A percentile compares a stretch with the other conserved stretches of the same genome.
Conservation (phyloP, 2,329 filamentous ascomycete genomes). For the Fusarium liriodendri region DNA sequence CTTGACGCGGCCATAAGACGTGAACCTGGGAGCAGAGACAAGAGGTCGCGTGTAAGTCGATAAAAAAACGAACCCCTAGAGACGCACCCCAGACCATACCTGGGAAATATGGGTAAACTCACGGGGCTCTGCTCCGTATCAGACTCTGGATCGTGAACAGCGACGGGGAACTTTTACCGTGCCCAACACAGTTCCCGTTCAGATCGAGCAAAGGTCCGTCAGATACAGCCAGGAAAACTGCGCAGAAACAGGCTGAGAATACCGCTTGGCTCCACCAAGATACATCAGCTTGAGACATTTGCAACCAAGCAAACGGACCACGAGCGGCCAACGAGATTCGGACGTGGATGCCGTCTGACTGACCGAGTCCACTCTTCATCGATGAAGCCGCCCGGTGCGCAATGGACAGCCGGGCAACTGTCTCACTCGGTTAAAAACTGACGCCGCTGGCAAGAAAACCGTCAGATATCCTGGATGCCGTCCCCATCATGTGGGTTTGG, state of each 20-base stretch:
- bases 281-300: slow-evolving; percentile 25
- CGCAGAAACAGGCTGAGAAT: slow-evolving; percentile 10
- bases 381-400: slow-evolving; percentile 18
- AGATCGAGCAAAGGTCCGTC: slow-evolving; percentile 1
- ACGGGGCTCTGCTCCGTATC: neutral
- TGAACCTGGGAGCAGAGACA: neutral
- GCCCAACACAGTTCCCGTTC: neutral
- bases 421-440: slow-evolving; percentile 33
- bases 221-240: slow-evolving; percentile 9
- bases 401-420: slow-evolving; percentile 1
- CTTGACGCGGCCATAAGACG: neutral
- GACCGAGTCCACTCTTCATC: slow-evolving; percentile 1
- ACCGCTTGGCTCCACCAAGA: slow-evolving; percentile 5
- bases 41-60: slow-evolving; percentile 3
- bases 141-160: neutral
- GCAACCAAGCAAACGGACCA: slow-evolving; percentile 5
- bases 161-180: neutral
- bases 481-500: slow-evolving; percentile 4
- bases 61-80: neutral
- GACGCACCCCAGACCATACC: neutral
- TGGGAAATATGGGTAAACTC: neutral
- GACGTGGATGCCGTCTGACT: neutral
- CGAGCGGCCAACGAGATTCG: slow-evolving; percentile 10
- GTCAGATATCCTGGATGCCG: slow-evolving; percentile 24
- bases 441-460: slow-evolving; percentile 20